Evolutionary conservation across 1,284 basidiomycete species (phyloP), one percentile per base, ranked within the genome.

Genomic region (Leccinum subspadiceum): DNA sequence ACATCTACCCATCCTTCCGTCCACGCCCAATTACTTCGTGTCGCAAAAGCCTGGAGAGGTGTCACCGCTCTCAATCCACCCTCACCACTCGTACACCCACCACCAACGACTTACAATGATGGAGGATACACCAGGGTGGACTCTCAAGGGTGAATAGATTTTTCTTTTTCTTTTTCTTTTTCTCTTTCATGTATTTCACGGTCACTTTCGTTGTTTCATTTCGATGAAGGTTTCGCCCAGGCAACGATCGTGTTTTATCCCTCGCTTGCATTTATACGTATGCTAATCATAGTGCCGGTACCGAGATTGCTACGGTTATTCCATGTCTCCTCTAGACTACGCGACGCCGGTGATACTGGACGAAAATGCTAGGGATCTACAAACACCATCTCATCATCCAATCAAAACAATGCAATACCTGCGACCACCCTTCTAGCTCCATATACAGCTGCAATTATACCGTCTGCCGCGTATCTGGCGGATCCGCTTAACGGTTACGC

Each of bases 401-500:
- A 60, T 66, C 81, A 85, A 2, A 81, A 81, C 1, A 65, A 75
- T 7, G 76, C 83, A 2, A 78, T 89, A 33, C 77, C 79, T 0
- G 78, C 80, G 0, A 67, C 78, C 10, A 68, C 74, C 10, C 74
- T 85, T 52, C 82, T 90, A 54, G 77, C 84, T 1, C 84, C 84
- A 0, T 87, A 80, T 65, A 80, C 80, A 0, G 81, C 82, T 20
- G 75, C 80, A 5, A 82, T 90, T 61, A 82, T 84, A 22, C 85
- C 87, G 1, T 83, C 84, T 9, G 75, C 84, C 2, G 70, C 77
- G 0, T 90, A 92, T 66, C 79, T 91, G 44, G 73, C 81, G 7
- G 87, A 89, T 61, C 84, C 84, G 0, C 77, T 88, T 55, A 91
- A 90, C 66, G 82, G 81, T 2, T 90, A 90, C 64, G 86, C 87